Conservation (phyloP, 352 stramenopile species). For the Phytophthora sojae region DNA sequence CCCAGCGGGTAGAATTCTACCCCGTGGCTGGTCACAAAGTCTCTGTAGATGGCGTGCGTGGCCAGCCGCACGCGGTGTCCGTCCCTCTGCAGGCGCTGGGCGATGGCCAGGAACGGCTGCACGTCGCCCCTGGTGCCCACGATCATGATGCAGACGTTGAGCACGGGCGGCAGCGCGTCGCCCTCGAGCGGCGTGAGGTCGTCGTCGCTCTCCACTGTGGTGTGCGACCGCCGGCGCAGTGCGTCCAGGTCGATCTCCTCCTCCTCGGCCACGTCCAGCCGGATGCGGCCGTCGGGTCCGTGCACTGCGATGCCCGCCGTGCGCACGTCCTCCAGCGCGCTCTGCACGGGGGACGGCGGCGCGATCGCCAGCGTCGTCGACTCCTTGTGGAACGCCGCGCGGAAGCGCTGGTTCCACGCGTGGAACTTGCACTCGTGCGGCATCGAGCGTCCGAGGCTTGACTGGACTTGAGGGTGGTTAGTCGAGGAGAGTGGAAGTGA, state of each 20-base stretch:
- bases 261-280: conserved; percentile 36
- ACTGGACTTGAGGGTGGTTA: not conserved
- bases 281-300: conserved; percentile 34
- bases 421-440: conserved; percentile 37
- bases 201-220: conserved; percentile 19
- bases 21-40: conserved; percentile 71
- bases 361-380: conserved; percentile 9
- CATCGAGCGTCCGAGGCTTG: conserved; percentile 13
- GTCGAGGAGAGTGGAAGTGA: too few relatives aligned
- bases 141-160: conserved; percentile 82
- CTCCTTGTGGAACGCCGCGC: conserved; percentile 26
- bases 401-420: conserved; percentile 38
- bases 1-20: conserved; percentile 83
- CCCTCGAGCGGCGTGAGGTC: conserved; percentile 6
- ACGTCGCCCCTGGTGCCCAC: conserved; percentile 83
- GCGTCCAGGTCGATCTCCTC: conserved; percentile 42
- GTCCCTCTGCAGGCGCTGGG: conserved; percentile 68
- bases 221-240: conserved; percentile 16
- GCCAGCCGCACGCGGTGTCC: conserved; percentile 93
- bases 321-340: conserved; percentile 25
- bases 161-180: conserved; percentile 17
- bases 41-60: conserved; percentile 88
- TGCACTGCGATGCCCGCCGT: conserved; percentile 40
- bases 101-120: conserved; percentile 74
- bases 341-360: conserved; percentile 4